These are phyloP conservation scores for Carex sylvatica DNA, from an alignment of 202 grass and related monocot species.

Conservation along the genomic window DNA sequence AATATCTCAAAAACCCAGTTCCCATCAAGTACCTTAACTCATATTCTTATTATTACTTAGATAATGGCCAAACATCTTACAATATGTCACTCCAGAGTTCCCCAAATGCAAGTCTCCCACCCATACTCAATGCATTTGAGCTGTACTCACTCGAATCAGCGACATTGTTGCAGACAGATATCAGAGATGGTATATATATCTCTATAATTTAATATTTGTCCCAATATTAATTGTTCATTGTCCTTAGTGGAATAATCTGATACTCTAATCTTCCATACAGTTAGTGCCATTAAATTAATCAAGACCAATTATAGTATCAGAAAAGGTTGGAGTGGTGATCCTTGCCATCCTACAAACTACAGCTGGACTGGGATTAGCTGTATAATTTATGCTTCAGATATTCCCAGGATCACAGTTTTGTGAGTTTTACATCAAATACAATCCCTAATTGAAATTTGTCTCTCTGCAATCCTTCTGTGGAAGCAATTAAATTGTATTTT, in stretches of 20 bases:
- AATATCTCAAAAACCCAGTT: background rate
- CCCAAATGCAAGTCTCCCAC: constrained; percentile 34
- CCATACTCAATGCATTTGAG: constrained; percentile 63
- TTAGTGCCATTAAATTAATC: constrained; percentile 36
- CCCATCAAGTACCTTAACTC: background rate
- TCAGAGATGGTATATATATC: constrained; percentile 34
- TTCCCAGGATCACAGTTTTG: constrained; percentile 33
- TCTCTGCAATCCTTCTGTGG: background rate
- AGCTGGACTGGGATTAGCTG: constrained; percentile 46
- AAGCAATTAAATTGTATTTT: background rate
- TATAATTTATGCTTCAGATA: background rate
- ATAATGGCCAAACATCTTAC: constrained; percentile 18
- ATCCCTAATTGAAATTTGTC: background rate
- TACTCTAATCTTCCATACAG: constrained; percentile 9
- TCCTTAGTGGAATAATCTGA: background rate
- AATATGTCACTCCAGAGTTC: constrained; percentile 36
- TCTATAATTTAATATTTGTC: background rate
- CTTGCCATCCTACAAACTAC: constrained; percentile 35
- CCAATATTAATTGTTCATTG: background rate
- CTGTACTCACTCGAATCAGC: constrained; percentile 29
- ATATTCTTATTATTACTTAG: background rate
- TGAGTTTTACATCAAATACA: constrained; percentile 30
- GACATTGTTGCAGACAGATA: constrained; percentile 29
- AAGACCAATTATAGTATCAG: constrained; percentile 33
- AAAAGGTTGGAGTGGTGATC: constrained; percentile 55